Evolutionary conservation across 345 rosid genomes (phyloP).

Genomic region (Erodium maritimum): DNA sequence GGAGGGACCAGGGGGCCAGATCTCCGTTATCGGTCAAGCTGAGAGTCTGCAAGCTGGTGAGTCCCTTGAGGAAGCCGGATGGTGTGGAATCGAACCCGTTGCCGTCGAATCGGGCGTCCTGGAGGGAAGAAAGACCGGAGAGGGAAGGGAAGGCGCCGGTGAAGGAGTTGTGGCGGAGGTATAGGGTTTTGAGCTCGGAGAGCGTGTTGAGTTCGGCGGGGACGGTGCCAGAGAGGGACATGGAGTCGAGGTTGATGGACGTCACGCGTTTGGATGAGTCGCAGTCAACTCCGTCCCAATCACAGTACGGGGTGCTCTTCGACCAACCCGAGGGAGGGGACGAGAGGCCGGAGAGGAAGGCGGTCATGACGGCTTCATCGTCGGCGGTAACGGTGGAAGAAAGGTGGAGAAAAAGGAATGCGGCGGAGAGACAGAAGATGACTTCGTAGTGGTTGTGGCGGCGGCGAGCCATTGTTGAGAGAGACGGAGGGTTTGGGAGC

Average conservation of each 20-base stretch:
- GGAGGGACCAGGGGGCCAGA: slow-evolving; percentile 47
- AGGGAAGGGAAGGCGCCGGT: slow-evolving; percentile 53
- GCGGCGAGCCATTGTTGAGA: slow-evolving; percentile 21
- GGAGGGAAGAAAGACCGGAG: slow-evolving; percentile 36
- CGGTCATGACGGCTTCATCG: slow-evolving; percentile 37
- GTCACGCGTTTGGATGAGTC: slow-evolving; percentile 32
- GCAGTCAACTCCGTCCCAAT: slow-evolving; percentile 47
- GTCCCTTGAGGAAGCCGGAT: slow-evolving; percentile 44
- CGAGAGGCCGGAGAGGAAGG: slow-evolving; percentile 32
- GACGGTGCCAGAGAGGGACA: slow-evolving; percentile 32
- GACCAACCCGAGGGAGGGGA: slow-evolving; percentile 54
- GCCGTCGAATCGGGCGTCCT: slow-evolving; percentile 24
- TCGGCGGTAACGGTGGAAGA: slow-evolving; percentile 22
- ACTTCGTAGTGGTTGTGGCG: slow-evolving; percentile 9
- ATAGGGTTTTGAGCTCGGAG: slow-evolving; percentile 30
- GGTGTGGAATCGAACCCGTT: slow-evolving; percentile 51
- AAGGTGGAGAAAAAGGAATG: slow-evolving; percentile 12
- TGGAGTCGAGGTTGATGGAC: slow-evolving; percentile 24
- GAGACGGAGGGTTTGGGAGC: background rate
- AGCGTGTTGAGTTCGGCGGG: slow-evolving; percentile 45
- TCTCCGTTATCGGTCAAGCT: slow-evolving; percentile 24
- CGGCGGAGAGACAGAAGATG: slow-evolving; percentile 15
- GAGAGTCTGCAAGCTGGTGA: slow-evolving; percentile 34
- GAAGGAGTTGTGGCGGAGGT: slow-evolving; percentile 40
- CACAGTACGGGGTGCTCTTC: slow-evolving; percentile 26